Base-by-base conservation (phyloP, 78 protist genomes). In the Carpediemonas membranifera region DNA sequence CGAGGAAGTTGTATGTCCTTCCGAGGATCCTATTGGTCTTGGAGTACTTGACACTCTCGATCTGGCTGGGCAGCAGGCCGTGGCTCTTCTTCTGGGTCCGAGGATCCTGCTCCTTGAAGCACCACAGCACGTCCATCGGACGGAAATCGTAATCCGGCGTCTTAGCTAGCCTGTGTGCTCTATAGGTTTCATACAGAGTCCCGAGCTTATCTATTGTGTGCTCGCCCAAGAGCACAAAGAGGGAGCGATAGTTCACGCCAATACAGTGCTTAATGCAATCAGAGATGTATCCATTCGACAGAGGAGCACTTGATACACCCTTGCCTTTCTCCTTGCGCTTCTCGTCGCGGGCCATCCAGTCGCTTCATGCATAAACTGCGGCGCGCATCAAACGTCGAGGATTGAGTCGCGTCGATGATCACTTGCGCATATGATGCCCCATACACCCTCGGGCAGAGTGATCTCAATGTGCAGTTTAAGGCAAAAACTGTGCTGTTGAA, bases 11-110 rank as follows among this genome's bases (percentile, higher is more conserved):
- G 60, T 71, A 96, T 18, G 99, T 96, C 61, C 80, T 69, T 56
- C 99, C 99, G 18, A 96, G 87, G n/a, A 94, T 65, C 67, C 81
- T 89, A 34, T 87, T 90, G n/a, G 98, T 73, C 35, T 95, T 97
- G n/a, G 71, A 33, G 84, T 92, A 95, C 79, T 94, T 89, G 27
- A 74, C 37, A 62, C 71, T 85, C 36, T 73, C 54, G 18, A 96
- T 90, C 53, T 87, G 51, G 33, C 94, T 91, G 15, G 93, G 58
- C 18, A 92, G 56, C 31, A 94, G 52, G 34, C 60, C 57, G 28
- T 53, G 58, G 76, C 43, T 50, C 31, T 62, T 73, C 64, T 83
- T 82, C 21, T 71, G 39, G 62, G 83, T 65, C 14, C 56, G 19
- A 1, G 34, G 65, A n/a, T 35, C 79, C 25, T 90, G 92, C 57